Percentiles rank a stretch among this genome's conserved stretches.
phyloP scores from a whole-genome alignment of 306 rosid genomes.

The Sechiopsis laciniata region DNA sequence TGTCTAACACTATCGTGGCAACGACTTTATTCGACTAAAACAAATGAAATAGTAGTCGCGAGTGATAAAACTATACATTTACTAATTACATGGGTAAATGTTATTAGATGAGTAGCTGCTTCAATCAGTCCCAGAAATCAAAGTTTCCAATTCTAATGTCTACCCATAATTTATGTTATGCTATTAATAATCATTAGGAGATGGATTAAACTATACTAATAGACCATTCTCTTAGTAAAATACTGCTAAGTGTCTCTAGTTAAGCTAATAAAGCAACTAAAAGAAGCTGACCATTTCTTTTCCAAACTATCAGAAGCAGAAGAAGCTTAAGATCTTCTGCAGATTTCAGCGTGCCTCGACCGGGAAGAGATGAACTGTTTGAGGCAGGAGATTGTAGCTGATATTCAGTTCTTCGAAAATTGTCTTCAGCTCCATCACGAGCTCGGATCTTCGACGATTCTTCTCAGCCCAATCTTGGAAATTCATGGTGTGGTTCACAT shows the following conservation, averaged over 20 bases:
- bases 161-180: not conserved
- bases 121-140: not conserved
- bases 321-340: conserved; percentile 27
- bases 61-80: no score
- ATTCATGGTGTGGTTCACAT: conserved; percentile 66
- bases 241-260: not conserved
- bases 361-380: conserved; percentile 52
- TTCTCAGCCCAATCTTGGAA: conserved; percentile 71
- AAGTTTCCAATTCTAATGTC: not conserved
- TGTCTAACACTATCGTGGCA: not conserved
- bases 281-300: conserved; percentile 6
- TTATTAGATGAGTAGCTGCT: not conserved
- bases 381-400: conserved; percentile 71
- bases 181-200: not conserved
- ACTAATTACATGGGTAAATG: not conserved
- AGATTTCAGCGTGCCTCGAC: conserved; percentile 17
- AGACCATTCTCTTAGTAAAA: not conserved
- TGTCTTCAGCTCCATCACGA: conserved; percentile 62
- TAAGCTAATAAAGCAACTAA: not conserved
- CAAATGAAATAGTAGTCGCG: no score
- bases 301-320: not conserved
- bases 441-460: conserved; percentile 55
- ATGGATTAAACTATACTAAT: not conserved
- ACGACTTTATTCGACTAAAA: no score
- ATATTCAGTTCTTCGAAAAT: conserved; percentile 69